Base-by-base conservation (phyloP, 805 yeast genomes). In the Pichia pseudocactophila region DNA sequence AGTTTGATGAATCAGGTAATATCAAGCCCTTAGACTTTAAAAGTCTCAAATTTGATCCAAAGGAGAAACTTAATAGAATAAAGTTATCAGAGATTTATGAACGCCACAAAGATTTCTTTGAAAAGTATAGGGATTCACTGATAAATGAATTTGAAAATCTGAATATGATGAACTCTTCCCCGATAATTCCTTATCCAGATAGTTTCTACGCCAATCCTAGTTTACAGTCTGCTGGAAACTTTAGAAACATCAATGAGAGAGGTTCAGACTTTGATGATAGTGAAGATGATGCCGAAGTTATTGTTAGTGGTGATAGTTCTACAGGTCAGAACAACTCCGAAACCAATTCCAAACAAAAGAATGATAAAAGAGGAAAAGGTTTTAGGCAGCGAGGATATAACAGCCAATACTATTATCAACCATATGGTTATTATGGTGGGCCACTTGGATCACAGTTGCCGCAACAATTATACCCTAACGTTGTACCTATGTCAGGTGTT, bases 21-120 rank as follows among this genome's bases (percentile, higher is more conserved):
- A 56, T 59, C 33, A 53, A 55, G 43, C 64, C 65, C 9, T 51
- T 61, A 16, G 57, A 58, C 37, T 58, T 55, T 39, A 50, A 58
- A 38, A 52, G 50, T 36, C 43, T 61, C 30, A 56, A 49, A 35
- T 61, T 59, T 40, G 62, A 61, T 45, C 58, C 61, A 8, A 36
- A 38, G 28, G 64, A 61, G 40, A 63, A 61, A 45, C 52, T 63
- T 37, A 48, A 57, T 45, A 53, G 64, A 34, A 44, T 59, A 15
- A 54, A 55, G 42, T 49, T 63, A 22, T 41, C 51, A 6, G 59
- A 58, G 31, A 45, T 63, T 11, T 55, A 45, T 37, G 50, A 52
- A 11, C 5, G 36, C 16, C 36, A 43, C 26, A 34, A 28, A 22
- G 36, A 25, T n/a, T 20, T 30, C 11, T 35, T 43, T n/a, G 30